Percentiles rank a stretch among this genome's conserved stretches.
Evolutionary conservation across 1,284 basidiomycete species (phyloP).

Genomic region (Boletus austroedulis): DNA sequence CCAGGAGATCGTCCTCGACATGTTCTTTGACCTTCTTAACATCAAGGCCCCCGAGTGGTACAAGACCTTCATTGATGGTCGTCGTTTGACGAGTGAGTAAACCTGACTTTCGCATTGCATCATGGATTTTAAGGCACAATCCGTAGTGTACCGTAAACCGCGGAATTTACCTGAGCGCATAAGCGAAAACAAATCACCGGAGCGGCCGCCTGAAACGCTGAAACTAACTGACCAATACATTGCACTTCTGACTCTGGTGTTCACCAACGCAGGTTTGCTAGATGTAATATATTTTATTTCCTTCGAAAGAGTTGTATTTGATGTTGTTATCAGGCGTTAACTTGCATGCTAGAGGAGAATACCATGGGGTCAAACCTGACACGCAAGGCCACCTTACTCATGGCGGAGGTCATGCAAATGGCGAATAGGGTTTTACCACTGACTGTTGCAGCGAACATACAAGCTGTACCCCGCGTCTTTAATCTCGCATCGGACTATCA

Average conservation of each 20-base stretch:
- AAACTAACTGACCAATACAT: constrained; percentile 94
- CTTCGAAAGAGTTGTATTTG: constrained; percentile 3
- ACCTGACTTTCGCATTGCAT: not conserved
- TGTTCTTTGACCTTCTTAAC: constrained; percentile 92
- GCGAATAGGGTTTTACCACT: constrained; percentile 88
- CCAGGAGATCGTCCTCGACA: constrained; percentile 88
- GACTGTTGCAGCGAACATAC: constrained; percentile 77
- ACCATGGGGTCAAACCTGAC: constrained; percentile 67
- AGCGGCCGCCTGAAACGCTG: constrained; percentile 58
- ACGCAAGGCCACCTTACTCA: constrained; percentile 87
- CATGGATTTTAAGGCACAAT: not conserved
- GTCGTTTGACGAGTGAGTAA: constrained; percentile 78
- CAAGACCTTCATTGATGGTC: constrained; percentile 84
- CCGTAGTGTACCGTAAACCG: constrained; percentile 65
- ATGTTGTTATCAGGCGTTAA: constrained; percentile 62
- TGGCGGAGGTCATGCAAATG: constrained; percentile 88
- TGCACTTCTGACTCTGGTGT: constrained; percentile 82
- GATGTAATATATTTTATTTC: constrained; percentile 55
- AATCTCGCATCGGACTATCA: constrained; percentile 77
- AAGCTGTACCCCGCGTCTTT: constrained; percentile 87
- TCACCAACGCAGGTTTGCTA: constrained; percentile 84
- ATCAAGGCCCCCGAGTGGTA: constrained; percentile 90
- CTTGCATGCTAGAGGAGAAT: constrained; percentile 77
- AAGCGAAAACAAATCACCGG: constrained; percentile 37
- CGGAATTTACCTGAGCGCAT: constrained; percentile 41